These are phyloP conservation scores for Xylariaceae sp. DNA, from an alignment of 2,329 filamentous ascomycete species.

Conservation along the genomic window DNA sequence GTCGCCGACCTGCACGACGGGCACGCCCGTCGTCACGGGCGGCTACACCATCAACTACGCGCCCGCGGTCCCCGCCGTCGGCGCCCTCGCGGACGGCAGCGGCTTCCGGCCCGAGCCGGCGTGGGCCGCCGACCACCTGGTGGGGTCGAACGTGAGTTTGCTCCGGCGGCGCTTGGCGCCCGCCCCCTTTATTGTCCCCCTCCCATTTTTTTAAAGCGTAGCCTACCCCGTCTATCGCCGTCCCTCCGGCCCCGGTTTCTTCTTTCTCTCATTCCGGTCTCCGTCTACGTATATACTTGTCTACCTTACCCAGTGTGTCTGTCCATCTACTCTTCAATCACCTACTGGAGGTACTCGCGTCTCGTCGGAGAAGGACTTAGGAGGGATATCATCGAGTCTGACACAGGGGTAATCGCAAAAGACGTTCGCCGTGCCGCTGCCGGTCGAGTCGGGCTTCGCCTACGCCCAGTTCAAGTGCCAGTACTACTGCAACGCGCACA, in stretches of 20 bases:
- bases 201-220: too few relatives aligned
- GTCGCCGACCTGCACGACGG: conserved; percentile 17
- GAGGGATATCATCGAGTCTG: too few relatives aligned
- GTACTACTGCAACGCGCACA: conserved; percentile 22
- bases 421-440: conserved; percentile 22
- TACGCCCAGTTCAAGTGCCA: conserved; percentile 27
- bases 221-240: too few relatives aligned
- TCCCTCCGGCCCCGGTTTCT: conserved; percentile 1
- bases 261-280: neutral
- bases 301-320: too few relatives aligned
- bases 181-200: too few relatives aligned
- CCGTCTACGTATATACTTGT: neutral
- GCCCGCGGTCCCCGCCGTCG: conserved; percentile 17
- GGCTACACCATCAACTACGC: conserved; percentile 25
- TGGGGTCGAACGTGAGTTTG: conserved; percentile 19
- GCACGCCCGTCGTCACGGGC: conserved; percentile 17
- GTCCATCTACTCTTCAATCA: too few relatives aligned
- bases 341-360: too few relatives aligned
- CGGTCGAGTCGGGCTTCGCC: conserved; percentile 22
- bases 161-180: too few relatives aligned
- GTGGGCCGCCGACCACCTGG: conserved; percentile 20
- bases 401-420: too few relatives aligned
- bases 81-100: conserved; percentile 8
- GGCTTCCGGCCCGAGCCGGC: conserved; percentile 19
- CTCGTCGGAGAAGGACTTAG: too few relatives aligned